A percentile compares a stretch with the other conserved stretches of the same genome.
Conservation (phyloP, 352 stramenopile genomes). For the Thalassiosira livingstoniorum region DNA sequence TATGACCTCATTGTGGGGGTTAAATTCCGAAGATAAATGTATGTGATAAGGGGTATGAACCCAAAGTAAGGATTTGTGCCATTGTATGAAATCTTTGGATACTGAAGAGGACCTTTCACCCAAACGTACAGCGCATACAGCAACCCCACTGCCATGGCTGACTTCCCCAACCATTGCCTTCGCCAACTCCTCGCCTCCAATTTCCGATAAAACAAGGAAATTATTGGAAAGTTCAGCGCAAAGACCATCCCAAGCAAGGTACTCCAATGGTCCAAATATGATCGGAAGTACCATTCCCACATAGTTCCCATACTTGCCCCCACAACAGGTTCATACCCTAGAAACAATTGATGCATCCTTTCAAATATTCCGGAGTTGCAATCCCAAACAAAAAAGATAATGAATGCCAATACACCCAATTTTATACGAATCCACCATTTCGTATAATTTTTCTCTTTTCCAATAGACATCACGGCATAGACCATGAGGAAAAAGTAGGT, state of each 20-base stretch:
- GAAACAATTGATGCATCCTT: slow-evolving; percentile 81
- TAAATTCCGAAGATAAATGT: slow-evolving; percentile 90
- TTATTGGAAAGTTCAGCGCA: slow-evolving; percentile 89
- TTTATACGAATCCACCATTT: slow-evolving; percentile 84
- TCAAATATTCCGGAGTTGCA: slow-evolving; percentile 80
- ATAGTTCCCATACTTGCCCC: slow-evolving; percentile 85
- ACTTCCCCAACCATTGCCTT: slow-evolving; percentile 65
- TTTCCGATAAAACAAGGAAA: slow-evolving; percentile 86
- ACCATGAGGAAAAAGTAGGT: slow-evolving; percentile 92
- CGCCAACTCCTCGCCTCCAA: slow-evolving; percentile 68
- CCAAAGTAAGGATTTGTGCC: slow-evolving; percentile 89
- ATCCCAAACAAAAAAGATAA: slow-evolving; percentile 90
- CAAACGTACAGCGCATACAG: slow-evolving; percentile 67
- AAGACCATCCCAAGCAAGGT: slow-evolving; percentile 91
- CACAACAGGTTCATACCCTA: slow-evolving; percentile 75
- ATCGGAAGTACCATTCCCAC: slow-evolving; percentile 92
- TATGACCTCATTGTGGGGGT: slow-evolving; percentile 83
- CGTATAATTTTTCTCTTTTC: slow-evolving; percentile 84
- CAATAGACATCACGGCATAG: slow-evolving; percentile 87
- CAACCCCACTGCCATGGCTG: slow-evolving; percentile 56
- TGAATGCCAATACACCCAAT: slow-evolving; percentile 73
- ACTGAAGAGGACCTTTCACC: slow-evolving; percentile 75
- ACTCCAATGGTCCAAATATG: slow-evolving; percentile 89
- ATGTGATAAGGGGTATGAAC: slow-evolving; percentile 87
- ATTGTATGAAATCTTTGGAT: slow-evolving; percentile 89